These are phyloP conservation scores for Diplodia scrobiculata DNA, from an alignment of 2,329 filamentous ascomycete species.

Conservation along the genomic window DNA sequence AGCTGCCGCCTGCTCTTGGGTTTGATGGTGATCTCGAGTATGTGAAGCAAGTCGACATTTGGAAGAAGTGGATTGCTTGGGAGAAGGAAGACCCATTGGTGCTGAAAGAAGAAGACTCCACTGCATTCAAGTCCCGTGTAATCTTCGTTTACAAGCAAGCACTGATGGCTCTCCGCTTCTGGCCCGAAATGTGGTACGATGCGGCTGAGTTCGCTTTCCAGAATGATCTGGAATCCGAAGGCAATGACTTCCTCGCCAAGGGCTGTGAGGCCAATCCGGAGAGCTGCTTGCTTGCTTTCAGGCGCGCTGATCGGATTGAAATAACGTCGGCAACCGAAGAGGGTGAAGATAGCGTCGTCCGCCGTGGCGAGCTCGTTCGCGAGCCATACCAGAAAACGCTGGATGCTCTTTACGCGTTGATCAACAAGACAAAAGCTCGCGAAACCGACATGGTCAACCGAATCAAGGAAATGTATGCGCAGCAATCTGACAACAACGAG, in stretches of 20 bases:
- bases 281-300: conserved; percentile 85
- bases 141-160: conserved; percentile 93
- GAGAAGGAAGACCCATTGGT: conserved; percentile 92
- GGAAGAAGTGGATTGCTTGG: conserved; percentile 94
- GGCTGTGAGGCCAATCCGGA: conserved; percentile 90
- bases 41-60: conserved; percentile 77
- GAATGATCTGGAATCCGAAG: conserved; percentile 70
- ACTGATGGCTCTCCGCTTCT: conserved; percentile 88
- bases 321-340: conserved; percentile 75
- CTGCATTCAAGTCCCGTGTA: conserved; percentile 74
- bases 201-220: conserved; percentile 90
- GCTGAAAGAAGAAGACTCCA: conserved; percentile 76
- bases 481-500: conserved; percentile 48
- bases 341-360: conserved; percentile 66
- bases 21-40: conserved; percentile 88
- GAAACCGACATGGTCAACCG: conserved; percentile 63
- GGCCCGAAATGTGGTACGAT: conserved; percentile 94
- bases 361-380: conserved; percentile 71
- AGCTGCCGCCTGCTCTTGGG: conserved; percentile 77
- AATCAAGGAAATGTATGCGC: conserved; percentile 58
- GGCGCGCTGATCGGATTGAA: conserved; percentile 85
- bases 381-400: conserved; percentile 82
- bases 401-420: conserved; percentile 83
- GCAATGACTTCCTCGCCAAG: conserved; percentile 75
- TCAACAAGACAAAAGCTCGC: conserved; percentile 68